Conservation (phyloP, 2,329 filamentous ascomycete species). For the Cytospora leucostoma region DNA sequence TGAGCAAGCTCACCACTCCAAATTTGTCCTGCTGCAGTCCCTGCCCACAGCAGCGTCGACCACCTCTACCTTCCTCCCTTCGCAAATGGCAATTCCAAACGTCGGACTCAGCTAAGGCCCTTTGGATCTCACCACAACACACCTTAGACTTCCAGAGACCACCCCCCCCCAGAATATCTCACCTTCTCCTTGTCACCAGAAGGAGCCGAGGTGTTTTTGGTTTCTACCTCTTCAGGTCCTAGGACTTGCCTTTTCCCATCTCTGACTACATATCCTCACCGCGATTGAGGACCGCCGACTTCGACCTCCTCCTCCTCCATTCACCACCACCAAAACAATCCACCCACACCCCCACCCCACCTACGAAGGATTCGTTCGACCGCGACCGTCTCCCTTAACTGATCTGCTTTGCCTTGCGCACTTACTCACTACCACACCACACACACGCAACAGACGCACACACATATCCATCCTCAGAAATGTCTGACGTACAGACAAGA, state of each 20-base stretch:
- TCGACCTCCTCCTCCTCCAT: constrained; percentile 8
- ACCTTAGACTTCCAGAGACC: constrained; percentile 16
- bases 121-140: constrained; percentile 17
- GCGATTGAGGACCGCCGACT: constrained; percentile 14
- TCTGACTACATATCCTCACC: constrained; percentile 11
- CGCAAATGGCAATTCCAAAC: constrained; percentile 24
- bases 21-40: constrained; percentile 19
- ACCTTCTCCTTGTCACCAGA: constrained; percentile 15
- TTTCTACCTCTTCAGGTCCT: constrained; percentile 7
- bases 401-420: constrained; percentile 14
- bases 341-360: neutral
- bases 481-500: constrained; percentile 94
- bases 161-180: constrained; percentile 1
- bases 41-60: constrained; percentile 14
- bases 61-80: constrained; percentile 17
- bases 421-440: neutral
- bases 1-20: constrained; percentile 18
- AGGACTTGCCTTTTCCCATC: constrained; percentile 2
- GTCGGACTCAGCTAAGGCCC: constrained; percentile 18
- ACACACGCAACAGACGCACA: constrained; percentile 17
- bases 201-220: constrained; percentile 18
- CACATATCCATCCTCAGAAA: constrained; percentile 53
- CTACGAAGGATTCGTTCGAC: constrained; percentile 13
- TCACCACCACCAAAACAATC: constrained; percentile 14
- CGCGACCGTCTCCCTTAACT: constrained; percentile 5